phyloP scores from a whole-genome alignment of 2,329 filamentous ascomycete species.

The Plenodomus biglobosus region DNA sequence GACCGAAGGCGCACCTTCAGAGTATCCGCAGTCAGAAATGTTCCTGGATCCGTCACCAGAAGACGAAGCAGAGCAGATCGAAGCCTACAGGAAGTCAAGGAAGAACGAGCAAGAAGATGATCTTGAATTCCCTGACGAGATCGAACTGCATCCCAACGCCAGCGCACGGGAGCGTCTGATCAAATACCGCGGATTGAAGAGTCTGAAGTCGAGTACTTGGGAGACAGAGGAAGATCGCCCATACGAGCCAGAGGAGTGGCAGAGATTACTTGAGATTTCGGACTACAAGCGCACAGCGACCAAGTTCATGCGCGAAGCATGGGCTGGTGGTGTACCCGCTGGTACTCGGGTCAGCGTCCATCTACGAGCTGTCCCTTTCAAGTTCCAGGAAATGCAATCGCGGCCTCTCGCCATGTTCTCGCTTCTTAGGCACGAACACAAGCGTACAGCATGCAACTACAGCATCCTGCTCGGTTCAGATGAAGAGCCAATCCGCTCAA shows the following conservation, averaged over 20 bases:
- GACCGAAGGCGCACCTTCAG: conserved; percentile 79
- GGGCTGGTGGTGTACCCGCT: conserved; percentile 82
- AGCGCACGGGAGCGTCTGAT: conserved; percentile 81
- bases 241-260: conserved; percentile 88
- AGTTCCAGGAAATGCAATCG: conserved; percentile 56
- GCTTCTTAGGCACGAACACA: conserved; percentile 90
- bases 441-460: conserved; percentile 81
- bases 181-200: conserved; percentile 90
- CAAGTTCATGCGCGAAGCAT: conserved; percentile 74
- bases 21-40: conserved; percentile 92
- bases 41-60: conserved; percentile 79
- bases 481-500: conserved; percentile 77
- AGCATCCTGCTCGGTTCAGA: conserved; percentile 84
- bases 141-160: conserved; percentile 87
- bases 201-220: conserved; percentile 83
- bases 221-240: conserved; percentile 83
- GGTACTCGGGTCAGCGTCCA: conserved; percentile 83
- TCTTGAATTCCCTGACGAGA: conserved; percentile 94
- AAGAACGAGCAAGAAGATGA: conserved; percentile 84
- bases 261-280: conserved; percentile 78
- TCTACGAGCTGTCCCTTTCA: conserved; percentile 61
- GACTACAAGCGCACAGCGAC: conserved; percentile 86
- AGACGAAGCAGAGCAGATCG: conserved; percentile 80
- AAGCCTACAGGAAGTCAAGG: conserved; percentile 76
- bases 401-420: conserved; percentile 77